Base-by-base conservation (phyloP, 1,139 yeast genomes). In the Geotrichum restrictum region DNA sequence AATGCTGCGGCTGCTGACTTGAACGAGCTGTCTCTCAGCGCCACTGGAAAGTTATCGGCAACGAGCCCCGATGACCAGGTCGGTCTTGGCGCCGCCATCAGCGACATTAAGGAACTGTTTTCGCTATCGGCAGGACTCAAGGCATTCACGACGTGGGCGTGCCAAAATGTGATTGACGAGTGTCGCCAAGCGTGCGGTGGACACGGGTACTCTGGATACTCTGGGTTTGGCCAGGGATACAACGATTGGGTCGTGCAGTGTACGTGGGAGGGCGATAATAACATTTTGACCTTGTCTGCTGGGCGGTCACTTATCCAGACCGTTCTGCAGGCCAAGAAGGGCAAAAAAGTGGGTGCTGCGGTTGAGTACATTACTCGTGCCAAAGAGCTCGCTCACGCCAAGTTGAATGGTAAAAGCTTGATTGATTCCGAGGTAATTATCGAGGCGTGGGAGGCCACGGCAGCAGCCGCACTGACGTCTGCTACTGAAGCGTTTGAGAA, bases 181-280 rank as follows among this genome's bases (percentile, higher is more conserved):
- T 77, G 87, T 57, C 80, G 96, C 73, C 96, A 88, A 72, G 78
- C 94, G 14, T 88, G 95, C 73, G 96, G 96, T 71, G 96, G 96
- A 42, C 95, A 86, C 65, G 96, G 96, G 45, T 88, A 88, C 71
- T 85, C 93, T 24, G 79, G 88, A 24, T 88, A 88, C 72, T 79
- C 86, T 60, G 95, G 89, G 2, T 85, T 88, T 64, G 95, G 94
- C 55, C 86, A 85, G 66, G 89, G 89, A 36, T 86, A 79, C 71
- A 79, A 79, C 57, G 96, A 88, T 67, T 88, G 94, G 87, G 94
- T 84, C 31, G 96, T 88, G 44, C 95, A 88, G 73, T 86, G 94
- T 71, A 88, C 96, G 31, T 88, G 96, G 96, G 96, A 88, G 74
- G 96, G 96, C 71, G 96, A 88, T 69, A 88, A 88, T 74, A 87